Evolutionary conservation across 345 rosid genomes (phyloP).

Genomic region (Raphanus sativus): DNA sequence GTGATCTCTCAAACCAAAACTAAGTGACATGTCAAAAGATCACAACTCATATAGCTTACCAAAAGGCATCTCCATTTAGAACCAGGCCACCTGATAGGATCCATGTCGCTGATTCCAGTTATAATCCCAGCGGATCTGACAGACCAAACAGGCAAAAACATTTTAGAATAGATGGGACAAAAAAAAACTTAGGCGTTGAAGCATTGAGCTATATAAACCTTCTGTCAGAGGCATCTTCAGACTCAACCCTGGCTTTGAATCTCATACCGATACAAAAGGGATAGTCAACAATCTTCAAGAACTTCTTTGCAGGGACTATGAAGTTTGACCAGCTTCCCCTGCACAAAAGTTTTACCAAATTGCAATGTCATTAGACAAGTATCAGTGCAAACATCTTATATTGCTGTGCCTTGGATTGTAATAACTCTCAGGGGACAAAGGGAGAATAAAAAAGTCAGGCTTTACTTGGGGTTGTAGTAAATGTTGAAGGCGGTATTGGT

Average conservation of each 20-base stretch:
- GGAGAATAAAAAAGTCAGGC: conserved; percentile 5
- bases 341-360: neutral
- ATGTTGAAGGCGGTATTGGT: conserved; percentile 60
- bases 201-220: conserved; percentile 50
- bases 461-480: conserved; percentile 91
- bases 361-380: neutral
- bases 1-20: neutral
- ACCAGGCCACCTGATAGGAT: conserved; percentile 89
- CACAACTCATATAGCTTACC: conserved; percentile 43
- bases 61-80: conserved; percentile 93
- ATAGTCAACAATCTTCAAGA: conserved; percentile 71
- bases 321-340: conserved; percentile 80
- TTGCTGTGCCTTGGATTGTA: neutral
- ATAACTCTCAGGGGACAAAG: neutral
- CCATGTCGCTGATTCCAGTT: conserved; percentile 75
- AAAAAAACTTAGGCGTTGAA: neutral
- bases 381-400: neutral
- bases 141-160: conserved; percentile 25
- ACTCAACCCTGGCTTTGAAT: conserved; percentile 74
- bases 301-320: conserved; percentile 62
- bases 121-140: conserved; percentile 77
- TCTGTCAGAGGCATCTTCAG: conserved; percentile 92
- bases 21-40: neutral
- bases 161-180: neutral
- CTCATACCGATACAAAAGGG: conserved; percentile 80